phyloP scores from a whole-genome alignment of 2,329 filamentous ascomycete genomes.

The Orbilia javanica region DNA sequence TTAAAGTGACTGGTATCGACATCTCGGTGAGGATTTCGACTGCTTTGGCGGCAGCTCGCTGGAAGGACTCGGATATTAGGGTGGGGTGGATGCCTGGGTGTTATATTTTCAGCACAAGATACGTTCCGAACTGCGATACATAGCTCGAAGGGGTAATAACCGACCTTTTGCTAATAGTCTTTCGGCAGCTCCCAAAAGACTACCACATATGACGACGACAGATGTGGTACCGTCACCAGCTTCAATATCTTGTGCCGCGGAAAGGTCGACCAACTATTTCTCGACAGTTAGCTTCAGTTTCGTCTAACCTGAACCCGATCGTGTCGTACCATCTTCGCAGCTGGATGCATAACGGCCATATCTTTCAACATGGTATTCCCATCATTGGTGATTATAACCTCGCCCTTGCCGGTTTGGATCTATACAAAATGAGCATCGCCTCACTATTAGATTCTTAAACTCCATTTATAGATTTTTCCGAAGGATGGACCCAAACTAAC shows the following conservation, averaged over 20 bases:
- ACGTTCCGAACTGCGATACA: background rate
- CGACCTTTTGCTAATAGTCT: constrained; percentile 84
- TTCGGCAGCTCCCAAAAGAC: constrained; percentile 92
- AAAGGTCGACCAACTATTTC: constrained; percentile 83
- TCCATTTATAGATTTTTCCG: background rate
- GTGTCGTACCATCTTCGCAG: constrained; percentile 83
- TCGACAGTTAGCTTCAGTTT: background rate
- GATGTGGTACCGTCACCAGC: constrained; percentile 98
- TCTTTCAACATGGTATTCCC: constrained; percentile 99
- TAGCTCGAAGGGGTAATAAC: background rate
- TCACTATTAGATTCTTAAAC: constrained; percentile 52
- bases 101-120: background rate
- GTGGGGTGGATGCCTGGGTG: constrained; percentile 84
- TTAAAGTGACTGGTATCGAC: constrained; percentile 91
- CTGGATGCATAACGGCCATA: constrained; percentile 99
- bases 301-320: no score
- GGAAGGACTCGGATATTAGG: constrained; percentile 97
- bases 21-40: constrained; percentile 93
- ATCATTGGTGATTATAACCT: constrained; percentile 99
- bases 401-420: constrained; percentile 94
- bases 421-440: constrained; percentile 60
- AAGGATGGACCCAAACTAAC: constrained; percentile 63
- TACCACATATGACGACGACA: constrained; percentile 97
- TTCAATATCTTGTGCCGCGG: constrained; percentile 96
- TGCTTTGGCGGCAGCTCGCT: constrained; percentile 88